Percentiles rank a stretch among this genome's conserved stretches.
These are phyloP conservation scores for Ogataea zsoltii DNA, from an alignment of 805 yeast genomes.

Conservation along the genomic window DNA sequence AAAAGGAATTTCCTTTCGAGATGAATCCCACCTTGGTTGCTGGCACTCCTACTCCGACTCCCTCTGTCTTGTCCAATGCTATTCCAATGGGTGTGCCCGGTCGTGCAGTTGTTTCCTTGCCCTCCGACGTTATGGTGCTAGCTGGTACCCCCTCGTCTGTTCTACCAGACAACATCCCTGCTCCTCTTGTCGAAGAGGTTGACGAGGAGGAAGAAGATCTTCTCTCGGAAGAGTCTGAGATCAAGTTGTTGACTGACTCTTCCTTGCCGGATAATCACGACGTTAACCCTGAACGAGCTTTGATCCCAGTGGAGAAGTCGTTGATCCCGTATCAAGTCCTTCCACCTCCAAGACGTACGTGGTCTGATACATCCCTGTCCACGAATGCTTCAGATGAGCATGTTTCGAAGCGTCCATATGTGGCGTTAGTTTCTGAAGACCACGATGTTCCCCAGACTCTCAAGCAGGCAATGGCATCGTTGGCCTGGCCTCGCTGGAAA, in stretches of 20 bases:
- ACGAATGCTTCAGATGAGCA: background rate
- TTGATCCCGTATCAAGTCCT: background rate
- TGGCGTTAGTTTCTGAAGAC: background rate
- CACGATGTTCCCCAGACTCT: background rate
- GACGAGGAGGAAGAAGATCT: no score
- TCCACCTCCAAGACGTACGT: background rate
- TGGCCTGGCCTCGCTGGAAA: background rate
- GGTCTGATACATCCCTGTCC: background rate
- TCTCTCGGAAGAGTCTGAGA: no score
- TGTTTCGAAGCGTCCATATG: background rate
- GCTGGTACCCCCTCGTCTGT: no score
- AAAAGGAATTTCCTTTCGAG: no score
- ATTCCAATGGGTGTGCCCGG: no score
- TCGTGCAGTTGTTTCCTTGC: no score
- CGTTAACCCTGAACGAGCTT: background rate
- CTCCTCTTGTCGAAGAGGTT: no score
- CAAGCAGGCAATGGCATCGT: background rate
- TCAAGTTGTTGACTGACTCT: no score
- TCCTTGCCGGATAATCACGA: no score
- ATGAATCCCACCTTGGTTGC: no score
- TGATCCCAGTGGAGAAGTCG: background rate
- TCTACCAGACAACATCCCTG: no score
- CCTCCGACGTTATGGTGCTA: no score
- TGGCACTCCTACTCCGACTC: background rate
- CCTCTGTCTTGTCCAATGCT: background rate